phyloP scores from a whole-genome alignment of 352 stramenopile genomes.

The Phytophthora sp. region DNA sequence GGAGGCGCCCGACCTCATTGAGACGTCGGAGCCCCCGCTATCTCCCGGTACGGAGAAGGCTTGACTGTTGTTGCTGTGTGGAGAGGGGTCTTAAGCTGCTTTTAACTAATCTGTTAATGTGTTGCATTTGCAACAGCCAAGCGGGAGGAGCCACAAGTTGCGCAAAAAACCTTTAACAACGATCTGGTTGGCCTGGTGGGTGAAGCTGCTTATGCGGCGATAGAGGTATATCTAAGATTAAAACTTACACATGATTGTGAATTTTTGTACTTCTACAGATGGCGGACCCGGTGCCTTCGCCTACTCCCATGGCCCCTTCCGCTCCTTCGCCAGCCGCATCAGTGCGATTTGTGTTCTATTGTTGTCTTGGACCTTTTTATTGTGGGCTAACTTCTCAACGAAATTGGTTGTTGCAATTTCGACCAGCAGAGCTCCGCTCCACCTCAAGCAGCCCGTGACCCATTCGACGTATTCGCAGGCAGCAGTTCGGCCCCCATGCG shows the following conservation, averaged over 20 bases:
- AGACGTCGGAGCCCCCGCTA: constrained; percentile 56
- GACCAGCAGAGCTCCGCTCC: constrained; percentile 28
- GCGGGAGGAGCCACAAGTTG: constrained; percentile 48
- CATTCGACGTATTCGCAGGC: constrained; percentile 76
- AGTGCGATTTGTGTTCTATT: constrained; percentile 20
- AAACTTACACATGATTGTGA: constrained; percentile 9
- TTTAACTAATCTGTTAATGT: background rate
- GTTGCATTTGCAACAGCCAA: constrained; percentile 43
- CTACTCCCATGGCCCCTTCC: constrained; percentile 39
- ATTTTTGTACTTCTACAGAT: constrained; percentile 40
- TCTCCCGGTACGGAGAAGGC: constrained; percentile 31
- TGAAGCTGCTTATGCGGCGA: background rate
- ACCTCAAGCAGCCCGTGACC: constrained; percentile 51
- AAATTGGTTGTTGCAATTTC: background rate
- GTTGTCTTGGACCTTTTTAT: background rate
- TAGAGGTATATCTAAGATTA: background rate
- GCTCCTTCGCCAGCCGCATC: constrained; percentile 46
- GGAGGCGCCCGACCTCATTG: constrained; percentile 71
- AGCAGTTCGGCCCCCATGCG: constrained; percentile 44
- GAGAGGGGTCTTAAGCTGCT: background rate
- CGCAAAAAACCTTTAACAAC: constrained; percentile 77
- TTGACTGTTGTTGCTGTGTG: background rate
- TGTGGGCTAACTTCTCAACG: background rate
- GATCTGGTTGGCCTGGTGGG: constrained; percentile 81
- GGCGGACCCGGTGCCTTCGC: constrained; percentile 61